Percentiles rank a stretch among this genome's conserved stretches.
Conservation (phyloP, 2,329 filamentous ascomycete species). For the Talaromyces sp. region DNA sequence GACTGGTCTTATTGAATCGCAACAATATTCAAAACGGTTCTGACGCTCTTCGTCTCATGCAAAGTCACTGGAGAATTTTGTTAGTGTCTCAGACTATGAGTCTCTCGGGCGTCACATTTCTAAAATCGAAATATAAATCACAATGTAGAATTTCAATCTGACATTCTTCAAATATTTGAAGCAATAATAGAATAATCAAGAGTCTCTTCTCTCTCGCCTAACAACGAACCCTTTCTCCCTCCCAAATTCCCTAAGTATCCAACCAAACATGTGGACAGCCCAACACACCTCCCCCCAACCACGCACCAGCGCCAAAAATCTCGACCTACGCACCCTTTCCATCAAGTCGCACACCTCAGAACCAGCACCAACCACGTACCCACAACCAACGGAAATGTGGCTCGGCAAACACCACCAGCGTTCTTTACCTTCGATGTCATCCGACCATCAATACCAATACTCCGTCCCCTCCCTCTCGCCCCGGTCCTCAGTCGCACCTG, state of each 20-base stretch:
- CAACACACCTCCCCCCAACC: background rate
- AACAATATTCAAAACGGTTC: background rate
- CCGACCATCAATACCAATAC: background rate
- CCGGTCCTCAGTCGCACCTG: background rate
- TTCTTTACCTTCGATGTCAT: background rate
- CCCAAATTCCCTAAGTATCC: background rate
- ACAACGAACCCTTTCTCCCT: background rate
- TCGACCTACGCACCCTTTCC: conserved; percentile 4
- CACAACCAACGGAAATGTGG: conserved; percentile 16
- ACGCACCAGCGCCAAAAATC: conserved; percentile 15
- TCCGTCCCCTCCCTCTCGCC: background rate
- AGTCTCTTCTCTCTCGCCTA: background rate
- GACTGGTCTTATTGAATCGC: background rate
- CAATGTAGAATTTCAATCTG: background rate
- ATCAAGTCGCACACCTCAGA: background rate
- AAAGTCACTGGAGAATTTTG: background rate
- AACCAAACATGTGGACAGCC: conserved; percentile 7
- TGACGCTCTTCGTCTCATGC: background rate
- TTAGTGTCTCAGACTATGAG: background rate
- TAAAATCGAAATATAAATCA: background rate
- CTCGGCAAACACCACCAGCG: background rate
- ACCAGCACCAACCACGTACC: background rate
- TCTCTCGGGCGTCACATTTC: background rate
- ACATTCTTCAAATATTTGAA: background rate
- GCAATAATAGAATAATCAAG: background rate